phyloP scores from a whole-genome alignment of 2,329 filamentous ascomycete genomes.

The Cercospora zeina region DNA sequence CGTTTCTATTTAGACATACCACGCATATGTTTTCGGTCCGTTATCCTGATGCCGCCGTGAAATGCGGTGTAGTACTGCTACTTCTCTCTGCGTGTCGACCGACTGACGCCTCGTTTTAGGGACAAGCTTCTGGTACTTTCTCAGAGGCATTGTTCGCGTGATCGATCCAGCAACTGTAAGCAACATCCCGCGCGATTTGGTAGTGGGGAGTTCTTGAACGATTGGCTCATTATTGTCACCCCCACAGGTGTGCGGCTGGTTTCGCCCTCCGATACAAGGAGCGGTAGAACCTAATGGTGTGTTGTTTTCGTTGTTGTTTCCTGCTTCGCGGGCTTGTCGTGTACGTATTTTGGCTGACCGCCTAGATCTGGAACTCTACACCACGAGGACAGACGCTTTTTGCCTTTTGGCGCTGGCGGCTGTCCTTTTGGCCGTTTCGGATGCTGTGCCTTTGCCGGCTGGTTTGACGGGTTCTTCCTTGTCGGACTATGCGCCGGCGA shows the following conservation, averaged over 20 bases:
- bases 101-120: constrained; percentile 24
- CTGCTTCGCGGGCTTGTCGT: neutral
- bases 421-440: constrained; percentile 38
- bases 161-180: constrained; percentile 40
- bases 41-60: neutral
- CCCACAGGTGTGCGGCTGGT: constrained; percentile 33
- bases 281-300: constrained; percentile 34
- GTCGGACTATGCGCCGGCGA: constrained; percentile 20
- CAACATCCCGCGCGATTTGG: neutral
- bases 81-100: neutral
- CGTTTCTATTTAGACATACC: constrained; percentile 31
- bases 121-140: constrained; percentile 42
- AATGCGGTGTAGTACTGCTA: neutral
- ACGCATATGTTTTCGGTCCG: constrained; percentile 35
- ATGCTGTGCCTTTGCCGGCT: constrained; percentile 36
- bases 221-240: neutral
- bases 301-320: too few species aligned
- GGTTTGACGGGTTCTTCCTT: constrained; percentile 30
- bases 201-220: neutral
- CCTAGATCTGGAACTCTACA: constrained; percentile 44
- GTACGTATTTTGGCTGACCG: neutral
- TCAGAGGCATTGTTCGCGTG: constrained; percentile 38
- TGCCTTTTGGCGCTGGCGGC: constrained; percentile 38
- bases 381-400: constrained; percentile 42
- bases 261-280: constrained; percentile 37